Evolutionary conservation across 139 green algal species (phyloP).

Genomic region (Microglena sp.): DNA sequence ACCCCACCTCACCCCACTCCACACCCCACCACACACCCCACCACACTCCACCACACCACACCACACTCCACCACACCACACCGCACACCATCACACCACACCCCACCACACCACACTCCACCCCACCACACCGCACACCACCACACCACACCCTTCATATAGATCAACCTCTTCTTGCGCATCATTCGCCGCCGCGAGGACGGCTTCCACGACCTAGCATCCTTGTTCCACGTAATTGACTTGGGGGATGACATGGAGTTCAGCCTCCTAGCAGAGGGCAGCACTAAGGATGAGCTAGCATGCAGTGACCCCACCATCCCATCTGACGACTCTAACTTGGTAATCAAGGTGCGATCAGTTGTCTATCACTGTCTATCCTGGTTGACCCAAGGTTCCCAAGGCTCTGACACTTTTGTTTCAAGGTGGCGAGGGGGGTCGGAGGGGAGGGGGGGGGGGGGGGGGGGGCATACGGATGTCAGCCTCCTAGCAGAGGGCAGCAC

Average conservation of each 20-base stretch:
- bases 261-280: slow-evolving; percentile 22
- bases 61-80: too few relatives aligned
- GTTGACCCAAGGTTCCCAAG: background rate
- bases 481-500: slow-evolving; percentile 28
- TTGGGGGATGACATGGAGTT: slow-evolving; percentile 88
- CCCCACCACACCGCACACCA: too few relatives aligned
- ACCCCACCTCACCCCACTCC: too few relatives aligned
- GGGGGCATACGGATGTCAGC: too few relatives aligned
- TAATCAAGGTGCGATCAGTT: slow-evolving; percentile 89
- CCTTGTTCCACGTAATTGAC: slow-evolving; percentile 95
- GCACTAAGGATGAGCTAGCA: slow-evolving; percentile 54
- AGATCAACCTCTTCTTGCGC: slow-evolving; percentile 96
- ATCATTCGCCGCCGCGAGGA: slow-evolving; percentile 77
- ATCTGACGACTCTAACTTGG: slow-evolving; percentile 86
- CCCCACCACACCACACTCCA: too few relatives aligned
- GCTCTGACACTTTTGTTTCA: too few relatives aligned
- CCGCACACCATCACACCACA: too few relatives aligned
- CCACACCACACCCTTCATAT: too few relatives aligned
- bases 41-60: too few relatives aligned
- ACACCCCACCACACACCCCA: too few relatives aligned
- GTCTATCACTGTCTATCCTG: background rate
- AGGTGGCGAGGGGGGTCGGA: too few relatives aligned
- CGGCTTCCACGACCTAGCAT: slow-evolving; percentile 95
- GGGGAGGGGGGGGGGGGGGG: too few relatives aligned
- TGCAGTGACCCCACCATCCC: slow-evolving; percentile 80